Percentiles rank a stretch among this genome's conserved stretches.
Conservation (phyloP, 768 basidiomycete species). For the Russula ochroleuca region DNA sequence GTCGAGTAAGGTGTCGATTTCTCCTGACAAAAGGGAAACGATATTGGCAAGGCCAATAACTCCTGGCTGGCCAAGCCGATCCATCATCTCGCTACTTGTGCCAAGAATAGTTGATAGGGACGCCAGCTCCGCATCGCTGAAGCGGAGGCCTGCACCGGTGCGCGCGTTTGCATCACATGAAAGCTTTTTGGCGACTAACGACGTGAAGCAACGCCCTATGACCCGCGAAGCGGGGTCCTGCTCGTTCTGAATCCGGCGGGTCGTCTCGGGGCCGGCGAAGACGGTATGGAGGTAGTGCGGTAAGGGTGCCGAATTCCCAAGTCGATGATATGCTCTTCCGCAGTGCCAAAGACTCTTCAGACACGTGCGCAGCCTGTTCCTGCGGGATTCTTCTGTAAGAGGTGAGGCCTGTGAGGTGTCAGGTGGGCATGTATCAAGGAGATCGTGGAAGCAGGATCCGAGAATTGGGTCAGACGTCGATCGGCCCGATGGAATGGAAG, state of each 20-base stretch:
- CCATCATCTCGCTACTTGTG: not conserved
- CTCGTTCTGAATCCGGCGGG: not conserved
- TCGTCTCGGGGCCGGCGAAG: not conserved
- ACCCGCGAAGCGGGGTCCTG: not conserved
- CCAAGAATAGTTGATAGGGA: not conserved
- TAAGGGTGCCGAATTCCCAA: not conserved
- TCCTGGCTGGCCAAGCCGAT: not conserved
- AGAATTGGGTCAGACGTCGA: not conserved
- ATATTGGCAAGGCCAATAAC: not conserved
- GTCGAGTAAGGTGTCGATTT: not conserved
- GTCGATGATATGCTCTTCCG: not conserved
- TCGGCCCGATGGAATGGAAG: not conserved
- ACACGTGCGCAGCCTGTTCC: not conserved
- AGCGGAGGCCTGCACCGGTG: not conserved
- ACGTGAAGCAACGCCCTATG: not conserved
- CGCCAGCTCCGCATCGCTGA: not conserved
- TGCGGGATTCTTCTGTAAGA: not conserved
- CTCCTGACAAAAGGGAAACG: not conserved
- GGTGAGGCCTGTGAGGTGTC: not conserved
- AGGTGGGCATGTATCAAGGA: not conserved
- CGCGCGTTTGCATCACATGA: not conserved
- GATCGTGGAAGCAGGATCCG: not conserved
- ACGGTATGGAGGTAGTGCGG: not conserved
- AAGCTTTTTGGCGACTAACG: slow-evolving; percentile 4
- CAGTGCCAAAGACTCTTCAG: slow-evolving; percentile 3